Evolutionary conservation across 768 basidiomycete species (phyloP), one percentile per base, ranked within the genome.

Genomic region (Lactifluus piperatus): DNA sequence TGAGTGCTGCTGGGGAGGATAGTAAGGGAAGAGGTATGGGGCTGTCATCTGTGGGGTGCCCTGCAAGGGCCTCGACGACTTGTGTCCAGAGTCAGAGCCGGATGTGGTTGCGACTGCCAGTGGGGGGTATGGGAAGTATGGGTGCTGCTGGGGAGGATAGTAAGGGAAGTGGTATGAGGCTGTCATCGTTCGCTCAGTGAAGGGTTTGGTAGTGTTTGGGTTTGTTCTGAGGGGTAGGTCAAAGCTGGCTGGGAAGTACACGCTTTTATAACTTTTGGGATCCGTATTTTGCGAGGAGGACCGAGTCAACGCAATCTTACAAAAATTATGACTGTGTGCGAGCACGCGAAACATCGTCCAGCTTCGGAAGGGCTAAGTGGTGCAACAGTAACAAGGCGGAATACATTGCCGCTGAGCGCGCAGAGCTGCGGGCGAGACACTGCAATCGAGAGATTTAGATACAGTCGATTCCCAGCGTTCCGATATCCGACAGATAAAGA

Each of bases 21-120:
- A 55, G 62, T 62, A 62, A 20, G 62, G 62, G 53, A 53, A 62
- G 14, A 55, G 49, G 43, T 32, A 62, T 30, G n/a, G 53, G 20
- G 47, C 5, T 7, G n/a, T n/a, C n/a, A n/a, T n/a, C n/a, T n/a
- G n/a, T n/a, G n/a, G n/a, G n/a, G n/a, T n/a, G n/a, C n/a, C n/a
- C n/a, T n/a, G n/a, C n/a, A n/a, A n/a, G n/a, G n/a, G n/a, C n/a
- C n/a, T n/a, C n/a, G n/a, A n/a, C n/a, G n/a, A n/a, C n/a, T n/a
- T n/a, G n/a, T n/a, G n/a, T n/a, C n/a, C n/a, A n/a, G n/a, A n/a
- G n/a, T n/a, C n/a, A n/a, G n/a, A n/a, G n/a, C n/a, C n/a, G n/a
- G n/a, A n/a, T n/a, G 26, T 18, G 13, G 11, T 2, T 32, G 37
- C 7, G 13, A 54, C 22, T n/a, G n/a, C n/a, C n/a, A n/a, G n/a